Conservation (phyloP, 2,329 filamentous ascomycete species). For the Paracamarosporium sp. region DNA sequence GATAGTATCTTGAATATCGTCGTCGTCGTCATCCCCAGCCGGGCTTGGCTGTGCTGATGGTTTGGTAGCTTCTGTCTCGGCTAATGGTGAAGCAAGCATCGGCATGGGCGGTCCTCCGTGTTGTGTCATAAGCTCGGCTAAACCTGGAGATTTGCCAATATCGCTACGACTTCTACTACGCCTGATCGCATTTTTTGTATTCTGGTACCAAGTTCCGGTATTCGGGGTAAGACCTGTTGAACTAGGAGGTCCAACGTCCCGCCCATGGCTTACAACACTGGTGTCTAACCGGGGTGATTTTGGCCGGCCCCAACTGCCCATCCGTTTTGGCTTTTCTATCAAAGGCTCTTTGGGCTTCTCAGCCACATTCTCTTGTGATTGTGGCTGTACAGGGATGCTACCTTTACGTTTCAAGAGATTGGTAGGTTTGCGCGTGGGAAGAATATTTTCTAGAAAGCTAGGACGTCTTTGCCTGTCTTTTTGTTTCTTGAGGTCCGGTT, state of each 20-base stretch:
- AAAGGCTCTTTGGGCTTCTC: constrained; percentile 41
- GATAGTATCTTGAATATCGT: constrained; percentile 61
- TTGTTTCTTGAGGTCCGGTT: constrained; percentile 49
- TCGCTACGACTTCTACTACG: constrained; percentile 66
- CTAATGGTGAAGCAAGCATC: constrained; percentile 57
- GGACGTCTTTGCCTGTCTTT: constrained; percentile 56
- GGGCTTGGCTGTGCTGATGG: constrained; percentile 39
- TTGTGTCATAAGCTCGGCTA: constrained; percentile 62
- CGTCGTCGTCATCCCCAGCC: constrained; percentile 48
- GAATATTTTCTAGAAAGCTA: constrained; percentile 59
- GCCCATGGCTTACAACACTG: constrained; percentile 48
- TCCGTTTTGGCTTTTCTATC: constrained; percentile 46
- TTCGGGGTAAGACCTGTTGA: constrained; percentile 42
- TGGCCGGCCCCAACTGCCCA: constrained; percentile 50
- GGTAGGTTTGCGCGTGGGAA: constrained; percentile 51
- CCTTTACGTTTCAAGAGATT: constrained; percentile 58
- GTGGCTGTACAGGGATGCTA: constrained; percentile 41
- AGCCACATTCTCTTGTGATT: constrained; percentile 25
- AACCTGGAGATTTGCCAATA: constrained; percentile 54
- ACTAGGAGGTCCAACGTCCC: constrained; percentile 63
- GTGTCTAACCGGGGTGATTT: constrained; percentile 51
- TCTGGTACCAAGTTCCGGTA: constrained; percentile 44
- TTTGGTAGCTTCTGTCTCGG: constrained; percentile 45
- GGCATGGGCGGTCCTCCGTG: constrained; percentile 66
- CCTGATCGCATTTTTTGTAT: constrained; percentile 53